These are phyloP conservation scores for Gynostemma pentaphyllum DNA, from an alignment of 306 rosid species.

Conservation along the genomic window DNA sequence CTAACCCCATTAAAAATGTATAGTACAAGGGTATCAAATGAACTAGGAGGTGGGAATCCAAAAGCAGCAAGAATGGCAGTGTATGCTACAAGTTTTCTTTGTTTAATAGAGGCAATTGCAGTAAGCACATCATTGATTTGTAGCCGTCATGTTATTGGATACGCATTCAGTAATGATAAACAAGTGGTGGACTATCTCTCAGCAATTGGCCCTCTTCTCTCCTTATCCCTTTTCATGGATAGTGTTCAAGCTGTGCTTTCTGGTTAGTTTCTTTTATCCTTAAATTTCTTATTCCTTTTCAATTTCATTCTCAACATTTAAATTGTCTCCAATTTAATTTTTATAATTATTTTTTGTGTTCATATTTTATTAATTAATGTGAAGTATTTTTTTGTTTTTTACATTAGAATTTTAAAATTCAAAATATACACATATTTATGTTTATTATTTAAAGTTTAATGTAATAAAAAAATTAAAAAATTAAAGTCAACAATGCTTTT, in stretches of 20 bases:
- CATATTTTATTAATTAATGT: too few relatives aligned
- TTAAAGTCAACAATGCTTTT: too few relatives aligned
- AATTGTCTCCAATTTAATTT: too few relatives aligned
- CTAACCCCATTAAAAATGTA: background rate
- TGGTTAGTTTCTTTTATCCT: conserved; percentile 21
- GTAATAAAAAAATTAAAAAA: too few relatives aligned
- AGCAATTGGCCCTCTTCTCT: conserved; percentile 45
- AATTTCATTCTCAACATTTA: too few relatives aligned
- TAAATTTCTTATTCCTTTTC: too few relatives aligned
- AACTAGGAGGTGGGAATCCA: conserved; percentile 55
- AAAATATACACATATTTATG: too few relatives aligned
- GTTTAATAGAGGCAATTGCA: conserved; percentile 19
- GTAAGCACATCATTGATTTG: conserved; percentile 26
- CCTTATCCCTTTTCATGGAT: conserved; percentile 34
- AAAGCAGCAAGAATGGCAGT: conserved; percentile 32
- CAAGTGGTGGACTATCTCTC: conserved; percentile 53
- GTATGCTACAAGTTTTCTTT: conserved; percentile 25
- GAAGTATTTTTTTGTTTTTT: too few relatives aligned
- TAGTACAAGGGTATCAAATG: conserved; percentile 54
- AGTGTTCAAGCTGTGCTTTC: conserved; percentile 43
- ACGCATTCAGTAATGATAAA: conserved; percentile 44
- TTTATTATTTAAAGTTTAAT: too few relatives aligned
- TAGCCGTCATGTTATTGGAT: conserved; percentile 36
- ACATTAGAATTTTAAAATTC: too few relatives aligned
- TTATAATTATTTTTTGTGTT: too few relatives aligned